Conservation (phyloP, 2,329 filamentous ascomycete genomes). For the Verticillium nonalfalfae region DNA sequence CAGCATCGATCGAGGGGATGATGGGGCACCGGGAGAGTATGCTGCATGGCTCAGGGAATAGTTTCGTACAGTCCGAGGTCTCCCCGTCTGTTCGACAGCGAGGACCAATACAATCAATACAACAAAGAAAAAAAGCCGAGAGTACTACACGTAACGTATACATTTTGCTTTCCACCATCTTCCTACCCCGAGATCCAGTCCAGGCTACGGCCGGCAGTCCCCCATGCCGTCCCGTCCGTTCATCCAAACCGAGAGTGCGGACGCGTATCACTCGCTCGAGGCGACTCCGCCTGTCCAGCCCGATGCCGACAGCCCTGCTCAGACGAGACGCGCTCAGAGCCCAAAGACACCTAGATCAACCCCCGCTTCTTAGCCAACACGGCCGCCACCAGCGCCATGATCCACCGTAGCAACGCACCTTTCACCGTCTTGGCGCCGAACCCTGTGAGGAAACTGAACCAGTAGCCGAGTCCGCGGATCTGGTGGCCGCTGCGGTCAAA, state of each 20-base stretch:
- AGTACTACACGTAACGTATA: conserved; percentile 3
- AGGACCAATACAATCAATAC: neutral
- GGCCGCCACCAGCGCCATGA: conserved; percentile 31
- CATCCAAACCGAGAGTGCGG: neutral
- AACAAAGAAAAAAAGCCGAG: neutral
- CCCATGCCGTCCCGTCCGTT: too few species aligned
- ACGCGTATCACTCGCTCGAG: neutral
- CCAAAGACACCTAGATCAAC: conserved; percentile 17
- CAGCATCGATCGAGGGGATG: too few species aligned
- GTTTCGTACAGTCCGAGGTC: too few species aligned
- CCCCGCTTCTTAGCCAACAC: conserved; percentile 24
- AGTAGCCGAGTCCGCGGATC: conserved; percentile 46
- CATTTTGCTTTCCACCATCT: neutral
- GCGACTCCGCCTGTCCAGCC: neutral
- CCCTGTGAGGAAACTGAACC: conserved; percentile 41
- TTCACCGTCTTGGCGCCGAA: conserved; percentile 43
- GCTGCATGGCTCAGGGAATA: too few species aligned
- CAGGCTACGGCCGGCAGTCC: neutral
- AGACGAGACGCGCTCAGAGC: conserved; percentile 15
- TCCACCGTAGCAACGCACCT: conserved; percentile 47
- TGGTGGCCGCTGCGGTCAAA: conserved; percentile 56
- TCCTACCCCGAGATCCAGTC: neutral
- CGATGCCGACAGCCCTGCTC: neutral
- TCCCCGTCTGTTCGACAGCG: neutral
- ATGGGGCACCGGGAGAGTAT: too few species aligned